Evolutionary conservation across 1,284 basidiomycete genomes (phyloP).

Genomic region (Papiliotrema nemorosa): DNA sequence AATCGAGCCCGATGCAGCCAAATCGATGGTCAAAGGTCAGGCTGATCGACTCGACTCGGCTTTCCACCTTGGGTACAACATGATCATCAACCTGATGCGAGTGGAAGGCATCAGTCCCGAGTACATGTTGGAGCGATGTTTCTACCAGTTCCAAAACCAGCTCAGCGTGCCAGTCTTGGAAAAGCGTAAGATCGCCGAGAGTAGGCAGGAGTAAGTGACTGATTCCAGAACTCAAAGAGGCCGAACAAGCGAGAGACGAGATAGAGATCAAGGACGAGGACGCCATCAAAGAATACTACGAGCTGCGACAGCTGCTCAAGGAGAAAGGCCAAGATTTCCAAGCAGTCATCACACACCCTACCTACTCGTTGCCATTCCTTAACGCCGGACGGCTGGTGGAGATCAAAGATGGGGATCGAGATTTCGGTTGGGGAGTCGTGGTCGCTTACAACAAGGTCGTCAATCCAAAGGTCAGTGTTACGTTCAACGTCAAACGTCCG

Average conservation of each 20-base stretch:
- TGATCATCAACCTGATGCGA: slow-evolving; percentile 97
- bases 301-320: slow-evolving; percentile 84
- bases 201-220: too few species aligned
- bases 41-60: slow-evolving; percentile 96
- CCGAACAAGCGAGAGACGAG: slow-evolving; percentile 66
- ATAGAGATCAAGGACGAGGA: slow-evolving; percentile 79
- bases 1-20: slow-evolving; percentile 86
- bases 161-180: slow-evolving; percentile 83
- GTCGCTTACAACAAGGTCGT: slow-evolving; percentile 79
- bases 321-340: slow-evolving; percentile 81
- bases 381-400: slow-evolving; percentile 87
- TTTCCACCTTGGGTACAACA: slow-evolving; percentile 98
- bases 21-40: slow-evolving; percentile 97
- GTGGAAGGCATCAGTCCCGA: slow-evolving; percentile 98
- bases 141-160: slow-evolving; percentile 97
- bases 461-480: slow-evolving; percentile 51
- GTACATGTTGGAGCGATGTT: slow-evolving; percentile 96
- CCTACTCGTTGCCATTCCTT: slow-evolving; percentile 88
- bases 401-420: slow-evolving; percentile 76
- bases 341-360: slow-evolving; percentile 90
- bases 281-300: slow-evolving; percentile 84
- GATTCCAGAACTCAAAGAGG: slow-evolving; percentile 74
- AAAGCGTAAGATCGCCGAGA: slow-evolving; percentile 59
- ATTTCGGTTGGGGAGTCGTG: slow-evolving; percentile 96
- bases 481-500: not conserved